Conservation (phyloP, 768 basidiomycete species). For the Podaxis rugospora region DNA sequence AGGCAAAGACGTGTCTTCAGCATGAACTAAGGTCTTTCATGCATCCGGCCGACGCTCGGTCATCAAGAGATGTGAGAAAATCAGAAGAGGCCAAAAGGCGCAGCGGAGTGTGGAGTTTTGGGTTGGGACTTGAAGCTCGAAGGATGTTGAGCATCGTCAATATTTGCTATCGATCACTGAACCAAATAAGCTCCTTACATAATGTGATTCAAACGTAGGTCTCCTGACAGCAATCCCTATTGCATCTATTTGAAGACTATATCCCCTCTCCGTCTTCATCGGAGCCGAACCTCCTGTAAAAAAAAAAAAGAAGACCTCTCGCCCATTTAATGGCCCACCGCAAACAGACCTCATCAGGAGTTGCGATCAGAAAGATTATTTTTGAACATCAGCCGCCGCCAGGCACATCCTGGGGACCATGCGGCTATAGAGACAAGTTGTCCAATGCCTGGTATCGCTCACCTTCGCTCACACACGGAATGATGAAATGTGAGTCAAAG, state of each 20-base stretch:
- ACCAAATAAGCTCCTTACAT: not conserved
- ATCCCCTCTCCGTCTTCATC: too few relatives aligned
- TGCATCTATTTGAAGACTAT: too few relatives aligned
- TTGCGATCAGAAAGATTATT: too few relatives aligned
- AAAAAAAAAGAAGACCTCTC: too few relatives aligned
- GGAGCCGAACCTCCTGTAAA: too few relatives aligned
- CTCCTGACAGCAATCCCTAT: too few relatives aligned
- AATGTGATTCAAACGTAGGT: too few relatives aligned
- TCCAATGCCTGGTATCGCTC: not conserved
- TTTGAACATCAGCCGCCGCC: too few relatives aligned
- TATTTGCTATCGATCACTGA: not conserved
- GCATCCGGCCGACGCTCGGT: not conserved
- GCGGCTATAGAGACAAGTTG: not conserved
- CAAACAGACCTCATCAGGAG: too few relatives aligned
- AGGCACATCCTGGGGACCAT: not conserved
- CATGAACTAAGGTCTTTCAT: not conserved
- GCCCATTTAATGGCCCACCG: too few relatives aligned
- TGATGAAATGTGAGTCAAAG: not conserved
- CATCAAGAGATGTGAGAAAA: not conserved
- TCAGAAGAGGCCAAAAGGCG: not conserved
- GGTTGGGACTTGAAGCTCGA: not conserved
- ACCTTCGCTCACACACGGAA: slow-evolving; percentile 3
- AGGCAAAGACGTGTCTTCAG: not conserved
- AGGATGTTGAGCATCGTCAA: not conserved
- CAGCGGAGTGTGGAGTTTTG: too few relatives aligned